Conservation (phyloP, 164 flowering plant species). For the Vitis riparia region DNA sequence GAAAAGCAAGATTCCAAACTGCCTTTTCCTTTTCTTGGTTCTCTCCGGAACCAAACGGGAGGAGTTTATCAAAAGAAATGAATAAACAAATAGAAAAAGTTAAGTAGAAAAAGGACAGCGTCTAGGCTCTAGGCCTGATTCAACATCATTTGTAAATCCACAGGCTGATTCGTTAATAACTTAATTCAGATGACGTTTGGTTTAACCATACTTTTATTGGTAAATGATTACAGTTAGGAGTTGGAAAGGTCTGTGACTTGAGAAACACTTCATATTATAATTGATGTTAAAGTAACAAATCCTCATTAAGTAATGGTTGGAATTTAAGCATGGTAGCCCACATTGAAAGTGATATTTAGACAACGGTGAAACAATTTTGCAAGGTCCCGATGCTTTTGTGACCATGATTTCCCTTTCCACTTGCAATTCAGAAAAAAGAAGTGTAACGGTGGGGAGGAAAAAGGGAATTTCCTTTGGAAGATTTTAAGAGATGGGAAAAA, state of each 20-base stretch:
- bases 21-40: no score
- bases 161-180: background rate
- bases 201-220: conserved; percentile 3
- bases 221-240: conserved; percentile 9
- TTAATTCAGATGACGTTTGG: conserved; percentile 3
- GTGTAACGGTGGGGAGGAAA: background rate
- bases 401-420: conserved; percentile 2
- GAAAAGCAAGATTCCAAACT: no score
- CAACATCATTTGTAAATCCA: background rate
- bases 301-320: conserved; percentile 3
- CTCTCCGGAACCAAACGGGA: no score
- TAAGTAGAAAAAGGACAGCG: background rate
- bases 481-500: background rate
- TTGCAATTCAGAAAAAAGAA: background rate
- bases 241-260: conserved; percentile 11
- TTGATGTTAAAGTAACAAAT: conserved; percentile 9
- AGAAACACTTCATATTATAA: conserved; percentile 8
- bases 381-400: background rate
- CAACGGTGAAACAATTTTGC: background rate
- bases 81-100: background rate
- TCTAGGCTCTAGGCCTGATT: background rate
- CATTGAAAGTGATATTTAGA: conserved; percentile 4
- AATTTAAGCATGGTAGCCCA: conserved; percentile 7
- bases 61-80: no score
- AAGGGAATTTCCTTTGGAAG: background rate